These are phyloP conservation scores for Selenicereus undatus DNA, from an alignment of 148 eudicot species.

Conservation along the genomic window DNA sequence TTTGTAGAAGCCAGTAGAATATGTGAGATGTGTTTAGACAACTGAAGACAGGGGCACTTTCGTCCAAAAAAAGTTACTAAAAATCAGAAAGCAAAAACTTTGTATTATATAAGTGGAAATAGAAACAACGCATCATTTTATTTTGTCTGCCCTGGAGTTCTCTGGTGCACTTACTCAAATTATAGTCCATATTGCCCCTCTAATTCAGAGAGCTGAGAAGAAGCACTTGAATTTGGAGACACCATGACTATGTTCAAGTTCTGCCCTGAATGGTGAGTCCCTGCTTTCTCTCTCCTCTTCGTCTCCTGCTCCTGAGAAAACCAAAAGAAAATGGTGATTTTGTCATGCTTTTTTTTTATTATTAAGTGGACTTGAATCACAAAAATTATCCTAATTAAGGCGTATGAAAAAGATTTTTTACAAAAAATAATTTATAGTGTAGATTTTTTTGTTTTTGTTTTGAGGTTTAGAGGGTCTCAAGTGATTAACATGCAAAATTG, in stretches of 20 bases:
- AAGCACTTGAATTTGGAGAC: neutral
- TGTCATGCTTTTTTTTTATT: too few relatives aligned
- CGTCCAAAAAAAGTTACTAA: neutral
- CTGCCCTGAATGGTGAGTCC: constrained; percentile 86
- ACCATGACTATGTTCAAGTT: constrained; percentile 37
- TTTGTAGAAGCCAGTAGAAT: neutral
- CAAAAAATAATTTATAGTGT: too few relatives aligned
- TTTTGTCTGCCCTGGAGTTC: neutral
- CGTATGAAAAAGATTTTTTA: too few relatives aligned
- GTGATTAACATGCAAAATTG: too few relatives aligned
- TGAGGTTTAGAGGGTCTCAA: too few relatives aligned
- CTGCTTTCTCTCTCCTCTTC: neutral
- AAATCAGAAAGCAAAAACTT: too few relatives aligned
- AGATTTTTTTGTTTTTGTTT: too few relatives aligned
- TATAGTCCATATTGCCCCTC: neutral
- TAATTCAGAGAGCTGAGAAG: neutral
- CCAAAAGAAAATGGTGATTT: too few relatives aligned
- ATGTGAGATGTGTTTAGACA: neutral
- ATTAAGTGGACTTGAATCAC: too few relatives aligned
- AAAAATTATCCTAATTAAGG: too few relatives aligned
- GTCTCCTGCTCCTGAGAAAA: neutral
- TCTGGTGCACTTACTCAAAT: too few relatives aligned
- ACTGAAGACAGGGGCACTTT: neutral
- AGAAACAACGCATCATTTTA: neutral
- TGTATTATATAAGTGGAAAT: neutral